Evolutionary conservation across 2,329 filamentous ascomycete species (phyloP).

Genomic region (Septoria linicola): DNA sequence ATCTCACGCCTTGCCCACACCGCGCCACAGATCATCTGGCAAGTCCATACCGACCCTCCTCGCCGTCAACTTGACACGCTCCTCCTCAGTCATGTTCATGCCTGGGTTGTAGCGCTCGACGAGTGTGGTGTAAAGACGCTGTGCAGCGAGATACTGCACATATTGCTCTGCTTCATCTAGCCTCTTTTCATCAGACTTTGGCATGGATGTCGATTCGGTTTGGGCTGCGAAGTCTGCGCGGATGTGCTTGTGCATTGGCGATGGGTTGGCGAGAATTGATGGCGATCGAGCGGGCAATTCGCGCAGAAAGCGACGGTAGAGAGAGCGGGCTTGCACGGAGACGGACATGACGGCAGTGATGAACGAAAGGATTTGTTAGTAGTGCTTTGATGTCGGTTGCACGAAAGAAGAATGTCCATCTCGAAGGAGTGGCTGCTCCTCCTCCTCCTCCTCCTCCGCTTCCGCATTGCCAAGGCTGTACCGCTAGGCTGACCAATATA

Average conservation of each 20-base stretch:
- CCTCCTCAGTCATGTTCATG: slow-evolving; percentile 80
- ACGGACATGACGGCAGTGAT: slow-evolving; percentile 35
- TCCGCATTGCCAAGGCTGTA: too few relatives aligned
- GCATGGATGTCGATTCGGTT: slow-evolving; percentile 41
- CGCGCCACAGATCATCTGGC: slow-evolving; percentile 56
- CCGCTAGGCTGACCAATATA: too few relatives aligned
- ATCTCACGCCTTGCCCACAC: not conserved
- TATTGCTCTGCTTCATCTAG: slow-evolving; percentile 70
- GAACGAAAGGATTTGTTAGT: not conserved
- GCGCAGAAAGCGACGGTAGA: slow-evolving; percentile 86
- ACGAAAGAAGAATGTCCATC: not conserved
- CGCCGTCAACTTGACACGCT: slow-evolving; percentile 79
- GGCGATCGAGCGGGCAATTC: slow-evolving; percentile 74
- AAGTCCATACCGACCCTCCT: slow-evolving; percentile 87
- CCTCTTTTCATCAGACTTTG: slow-evolving; percentile 35
- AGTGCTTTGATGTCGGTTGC: not conserved
- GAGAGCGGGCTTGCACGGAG: slow-evolving; percentile 59
- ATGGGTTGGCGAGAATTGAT: slow-evolving; percentile 54
- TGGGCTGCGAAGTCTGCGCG: slow-evolving; percentile 57
- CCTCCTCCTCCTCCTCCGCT: too few relatives aligned
- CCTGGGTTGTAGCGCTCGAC: slow-evolving; percentile 93
- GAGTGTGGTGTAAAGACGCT: slow-evolving; percentile 76
- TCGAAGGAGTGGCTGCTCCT: not conserved
- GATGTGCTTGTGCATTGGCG: slow-evolving; percentile 68
- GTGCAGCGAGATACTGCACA: slow-evolving; percentile 76